Percentiles rank a stretch among this genome's conserved stretches.
Conservation (phyloP, 768 basidiomycete species). For the Nevesoporus exiguus region DNA sequence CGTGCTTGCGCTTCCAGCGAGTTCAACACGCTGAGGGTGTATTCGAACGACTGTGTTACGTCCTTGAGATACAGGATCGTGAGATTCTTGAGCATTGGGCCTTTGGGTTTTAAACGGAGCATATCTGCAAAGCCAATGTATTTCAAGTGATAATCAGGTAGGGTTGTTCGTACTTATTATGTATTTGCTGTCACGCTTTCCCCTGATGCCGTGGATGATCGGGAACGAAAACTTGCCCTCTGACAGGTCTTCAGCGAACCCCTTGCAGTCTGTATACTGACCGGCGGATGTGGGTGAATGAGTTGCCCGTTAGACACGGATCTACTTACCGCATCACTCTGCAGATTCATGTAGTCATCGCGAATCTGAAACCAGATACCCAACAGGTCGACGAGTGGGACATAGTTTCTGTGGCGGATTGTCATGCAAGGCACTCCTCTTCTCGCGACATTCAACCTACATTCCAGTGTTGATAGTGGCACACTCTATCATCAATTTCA, state of each 20-base stretch:
- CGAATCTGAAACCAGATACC: slow-evolving; percentile 59
- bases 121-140: slow-evolving; percentile 53
- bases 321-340: slow-evolving; percentile 20
- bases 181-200: slow-evolving; percentile 71
- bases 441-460: slow-evolving; percentile 37
- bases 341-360: slow-evolving; percentile 48
- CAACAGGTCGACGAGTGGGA: slow-evolving; percentile 54
- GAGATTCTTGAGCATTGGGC: slow-evolving; percentile 76
- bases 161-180: slow-evolving; percentile 72
- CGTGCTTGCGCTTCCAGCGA: slow-evolving; percentile 65
- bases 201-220: slow-evolving; percentile 83
- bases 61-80: slow-evolving; percentile 75
- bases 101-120: slow-evolving; percentile 82
- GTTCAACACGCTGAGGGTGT: slow-evolving; percentile 68
- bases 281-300: neutral
- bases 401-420: slow-evolving; percentile 40
- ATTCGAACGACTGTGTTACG: slow-evolving; percentile 81
- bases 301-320: no score
- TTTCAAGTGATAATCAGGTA: neutral
- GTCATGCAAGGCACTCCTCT: neutral
- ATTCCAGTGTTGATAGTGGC: slow-evolving; percentile 54
- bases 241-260: slow-evolving; percentile 89
- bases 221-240: slow-evolving; percentile 99
- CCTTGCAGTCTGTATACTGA: slow-evolving; percentile 81
- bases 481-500: slow-evolving; percentile 95